These are phyloP conservation scores for Dendrobium nobile DNA, from an alignment of 106 monocot species.

Conservation along the genomic window DNA sequence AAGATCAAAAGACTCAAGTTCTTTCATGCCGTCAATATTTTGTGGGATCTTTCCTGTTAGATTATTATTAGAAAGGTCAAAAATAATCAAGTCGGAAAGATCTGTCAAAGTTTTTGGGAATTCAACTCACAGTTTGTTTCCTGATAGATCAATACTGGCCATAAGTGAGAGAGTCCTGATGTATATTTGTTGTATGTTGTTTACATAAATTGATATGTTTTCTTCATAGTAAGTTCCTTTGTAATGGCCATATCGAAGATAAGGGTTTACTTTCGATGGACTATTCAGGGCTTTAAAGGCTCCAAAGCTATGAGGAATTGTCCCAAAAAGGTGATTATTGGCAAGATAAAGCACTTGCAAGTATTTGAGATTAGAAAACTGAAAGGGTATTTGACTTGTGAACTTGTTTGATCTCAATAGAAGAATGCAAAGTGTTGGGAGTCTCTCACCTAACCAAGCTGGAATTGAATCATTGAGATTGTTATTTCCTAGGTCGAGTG, in stretches of 20 bases:
- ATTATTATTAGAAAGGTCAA: not conserved
- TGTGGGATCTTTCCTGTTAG: slow-evolving; percentile 10
- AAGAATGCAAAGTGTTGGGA: not conserved
- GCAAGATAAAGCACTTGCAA: slow-evolving; percentile 6
- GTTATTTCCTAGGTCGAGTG: slow-evolving; percentile 11
- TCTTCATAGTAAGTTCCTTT: not conserved
- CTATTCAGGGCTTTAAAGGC: not conserved
- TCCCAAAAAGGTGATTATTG: not conserved
- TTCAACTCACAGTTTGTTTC: not conserved
- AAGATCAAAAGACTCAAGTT: not conserved
- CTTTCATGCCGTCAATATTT: not conserved
- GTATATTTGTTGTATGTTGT: not conserved
- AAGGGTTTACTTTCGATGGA: not conserved
- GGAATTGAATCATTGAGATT: slow-evolving; percentile 5
- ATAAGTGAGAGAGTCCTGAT: not conserved
- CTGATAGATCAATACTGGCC: slow-evolving; percentile 2
- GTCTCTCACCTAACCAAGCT: slow-evolving; percentile 8
- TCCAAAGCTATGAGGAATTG: slow-evolving; percentile 1
- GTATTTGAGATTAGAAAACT: not conserved
- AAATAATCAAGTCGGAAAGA: not conserved
- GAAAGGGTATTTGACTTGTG: not conserved
- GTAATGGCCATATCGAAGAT: not conserved
- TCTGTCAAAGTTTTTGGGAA: not conserved
- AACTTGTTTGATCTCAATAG: slow-evolving; percentile 1
- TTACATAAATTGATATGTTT: not conserved